Conservation (phyloP, 2,329 filamentous ascomycete genomes). For the Colletotrichum sp. region DNA sequence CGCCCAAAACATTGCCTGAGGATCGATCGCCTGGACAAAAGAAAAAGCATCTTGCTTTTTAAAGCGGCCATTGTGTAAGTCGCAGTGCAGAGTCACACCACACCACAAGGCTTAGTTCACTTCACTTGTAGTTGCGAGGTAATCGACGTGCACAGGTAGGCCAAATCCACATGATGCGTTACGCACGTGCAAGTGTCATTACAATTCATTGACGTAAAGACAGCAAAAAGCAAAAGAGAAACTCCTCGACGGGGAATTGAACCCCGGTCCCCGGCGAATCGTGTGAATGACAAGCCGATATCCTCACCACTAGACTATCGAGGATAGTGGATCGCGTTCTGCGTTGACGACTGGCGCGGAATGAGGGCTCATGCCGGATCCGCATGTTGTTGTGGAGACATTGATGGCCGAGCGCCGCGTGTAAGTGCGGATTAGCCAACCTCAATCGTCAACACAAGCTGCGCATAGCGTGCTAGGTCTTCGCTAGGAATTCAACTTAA, state of each 20-base stretch:
- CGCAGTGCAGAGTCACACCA: no score
- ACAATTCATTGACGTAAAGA: accelerated
- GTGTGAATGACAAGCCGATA: not conserved
- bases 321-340: not conserved
- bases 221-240: not conserved
- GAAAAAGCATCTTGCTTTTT: no score
- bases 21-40: no score
- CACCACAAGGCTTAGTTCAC: not conserved
- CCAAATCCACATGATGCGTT: not conserved
- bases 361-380: not conserved
- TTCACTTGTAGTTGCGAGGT: not conserved
- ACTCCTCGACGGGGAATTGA: not conserved
- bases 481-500: accelerated
- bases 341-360: accelerated
- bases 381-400: not conserved
- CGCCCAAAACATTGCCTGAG: no score
- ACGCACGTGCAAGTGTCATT: accelerated
- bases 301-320: not conserved
- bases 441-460: not conserved
- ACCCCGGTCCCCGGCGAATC: not conserved
- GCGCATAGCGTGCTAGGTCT: accelerated
- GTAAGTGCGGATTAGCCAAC: not conserved
- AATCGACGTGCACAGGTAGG: not conserved
- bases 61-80: no score
- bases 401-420: not conserved